These are phyloP conservation scores for Epithemia pelagica DNA, from an alignment of 108 stramenopile species.

Conservation along the genomic window DNA sequence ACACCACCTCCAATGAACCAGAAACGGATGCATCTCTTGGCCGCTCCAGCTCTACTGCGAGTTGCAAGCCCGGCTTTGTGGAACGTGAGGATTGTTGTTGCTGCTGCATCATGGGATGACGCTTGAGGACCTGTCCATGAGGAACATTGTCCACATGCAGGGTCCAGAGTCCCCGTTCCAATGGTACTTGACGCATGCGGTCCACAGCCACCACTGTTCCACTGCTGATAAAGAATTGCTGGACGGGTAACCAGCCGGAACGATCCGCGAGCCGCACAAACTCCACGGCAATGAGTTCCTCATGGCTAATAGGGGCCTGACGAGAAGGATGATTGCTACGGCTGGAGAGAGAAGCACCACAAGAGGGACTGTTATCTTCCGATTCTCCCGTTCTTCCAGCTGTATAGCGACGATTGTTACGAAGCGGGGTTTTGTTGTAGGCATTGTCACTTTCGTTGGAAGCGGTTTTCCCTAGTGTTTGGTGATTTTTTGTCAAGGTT, in stretches of 20 bases:
- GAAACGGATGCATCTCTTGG: neutral
- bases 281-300: neutral
- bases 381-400: neutral
- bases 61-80: too few relatives aligned
- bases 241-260: constrained; percentile 15
- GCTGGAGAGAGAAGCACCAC: neutral
- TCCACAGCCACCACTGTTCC: neutral
- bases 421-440: neutral
- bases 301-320: too few relatives aligned
- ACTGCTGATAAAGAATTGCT: neutral
- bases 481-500: neutral
- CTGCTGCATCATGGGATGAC: constrained; percentile 4
- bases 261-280: constrained; percentile 17
- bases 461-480: neutral
- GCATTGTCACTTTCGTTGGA: neutral
- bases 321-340: neutral
- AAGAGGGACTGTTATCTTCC: neutral
- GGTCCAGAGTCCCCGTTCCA: constrained; percentile 5
- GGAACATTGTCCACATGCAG: constrained; percentile 6
- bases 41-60: neutral
- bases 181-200: neutral
- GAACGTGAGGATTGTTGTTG: neutral
- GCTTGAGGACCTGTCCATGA: neutral
- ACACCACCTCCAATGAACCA: neutral
- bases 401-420: neutral